Evolutionary conservation across 345 rosid species (phyloP).

Genomic region (Clausena lansium): DNA sequence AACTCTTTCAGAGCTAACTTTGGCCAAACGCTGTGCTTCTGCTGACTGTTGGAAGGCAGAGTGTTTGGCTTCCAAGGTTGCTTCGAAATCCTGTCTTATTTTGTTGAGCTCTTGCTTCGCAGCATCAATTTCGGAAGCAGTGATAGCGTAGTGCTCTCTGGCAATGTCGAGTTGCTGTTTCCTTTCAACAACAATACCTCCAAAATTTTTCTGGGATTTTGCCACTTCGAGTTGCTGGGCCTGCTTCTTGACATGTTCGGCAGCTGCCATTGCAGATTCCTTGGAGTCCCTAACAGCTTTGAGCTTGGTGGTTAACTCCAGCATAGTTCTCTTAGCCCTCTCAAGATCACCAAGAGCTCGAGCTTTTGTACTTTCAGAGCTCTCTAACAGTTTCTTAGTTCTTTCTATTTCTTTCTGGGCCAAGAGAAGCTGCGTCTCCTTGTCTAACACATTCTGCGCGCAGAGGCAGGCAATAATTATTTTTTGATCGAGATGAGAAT

Average conservation of each 20-base stretch:
- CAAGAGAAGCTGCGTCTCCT: slow-evolving; percentile 60
- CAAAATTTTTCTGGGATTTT: slow-evolving; percentile 35
- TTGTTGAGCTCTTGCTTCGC: slow-evolving; percentile 70
- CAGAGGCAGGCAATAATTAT: too few relatives aligned
- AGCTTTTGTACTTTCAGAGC: slow-evolving; percentile 38
- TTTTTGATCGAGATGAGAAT: too few relatives aligned
- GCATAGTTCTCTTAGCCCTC: slow-evolving; percentile 41
- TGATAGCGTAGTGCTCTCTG: slow-evolving; percentile 50
- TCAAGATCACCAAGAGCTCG: slow-evolving; percentile 53
- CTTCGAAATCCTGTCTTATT: slow-evolving; percentile 74
- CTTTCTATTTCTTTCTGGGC: slow-evolving; percentile 42
- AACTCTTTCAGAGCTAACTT: slow-evolving; percentile 37
- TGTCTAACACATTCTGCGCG: slow-evolving; percentile 48
- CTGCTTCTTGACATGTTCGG: slow-evolving; percentile 43
- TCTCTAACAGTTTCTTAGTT: slow-evolving; percentile 44
- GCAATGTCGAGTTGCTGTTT: slow-evolving; percentile 52
- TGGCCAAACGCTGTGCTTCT: slow-evolving; percentile 52
- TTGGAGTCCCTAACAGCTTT: slow-evolving; percentile 38
- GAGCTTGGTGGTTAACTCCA: slow-evolving; percentile 43
- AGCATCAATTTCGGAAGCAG: slow-evolving; percentile 50
- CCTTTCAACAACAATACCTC: slow-evolving; percentile 26
- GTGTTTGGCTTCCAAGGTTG: slow-evolving; percentile 57
- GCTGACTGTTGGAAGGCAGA: slow-evolving; percentile 63
- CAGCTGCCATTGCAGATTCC: slow-evolving; percentile 38
- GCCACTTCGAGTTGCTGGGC: slow-evolving; percentile 59